Evolutionary conservation across 2,329 filamentous ascomycete species (phyloP).

Genomic region (Monilinia fructigena): DNA sequence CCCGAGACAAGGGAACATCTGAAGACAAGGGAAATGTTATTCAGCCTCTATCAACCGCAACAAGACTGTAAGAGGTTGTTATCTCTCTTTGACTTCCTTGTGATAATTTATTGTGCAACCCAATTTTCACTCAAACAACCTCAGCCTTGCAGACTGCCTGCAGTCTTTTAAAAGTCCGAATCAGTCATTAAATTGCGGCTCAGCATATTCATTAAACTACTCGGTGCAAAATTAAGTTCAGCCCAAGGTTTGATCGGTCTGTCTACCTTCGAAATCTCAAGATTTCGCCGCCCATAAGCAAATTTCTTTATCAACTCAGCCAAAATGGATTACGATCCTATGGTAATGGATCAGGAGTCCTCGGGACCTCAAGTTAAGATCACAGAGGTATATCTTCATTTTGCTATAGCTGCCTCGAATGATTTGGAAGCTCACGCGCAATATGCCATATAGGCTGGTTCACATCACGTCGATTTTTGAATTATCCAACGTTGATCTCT

Average conservation of each 20-base stretch:
- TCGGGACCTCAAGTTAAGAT: constrained; percentile 49
- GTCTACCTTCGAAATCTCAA: constrained; percentile 8
- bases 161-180: constrained; percentile 6
- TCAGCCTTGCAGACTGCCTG: constrained; percentile 32
- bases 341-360: constrained; percentile 46
- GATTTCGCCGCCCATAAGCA: background rate
- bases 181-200: background rate
- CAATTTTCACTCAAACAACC: constrained; percentile 19
- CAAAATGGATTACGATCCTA: constrained; percentile 50
- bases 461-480: constrained; percentile 88
- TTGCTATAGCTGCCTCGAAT: constrained; percentile 6
- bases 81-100: background rate
- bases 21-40: constrained; percentile 10
- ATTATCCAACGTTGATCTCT: constrained; percentile 82
- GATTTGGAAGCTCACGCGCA: constrained; percentile 31
- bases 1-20: constrained; percentile 8
- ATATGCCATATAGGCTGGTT: constrained; percentile 66
- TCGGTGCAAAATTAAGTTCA: constrained; percentile 7
- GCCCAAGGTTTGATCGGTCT: constrained; percentile 5
- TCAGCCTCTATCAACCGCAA: constrained; percentile 24
- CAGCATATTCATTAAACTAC: constrained; percentile 13
- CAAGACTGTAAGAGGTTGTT: background rate
- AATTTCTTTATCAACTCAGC: constrained; percentile 22
- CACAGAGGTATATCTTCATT: constrained; percentile 42
- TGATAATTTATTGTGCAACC: constrained; percentile 10